Conservation (phyloP, 208 protist genomes). For the Acanthamoeba lenticulata region DNA sequence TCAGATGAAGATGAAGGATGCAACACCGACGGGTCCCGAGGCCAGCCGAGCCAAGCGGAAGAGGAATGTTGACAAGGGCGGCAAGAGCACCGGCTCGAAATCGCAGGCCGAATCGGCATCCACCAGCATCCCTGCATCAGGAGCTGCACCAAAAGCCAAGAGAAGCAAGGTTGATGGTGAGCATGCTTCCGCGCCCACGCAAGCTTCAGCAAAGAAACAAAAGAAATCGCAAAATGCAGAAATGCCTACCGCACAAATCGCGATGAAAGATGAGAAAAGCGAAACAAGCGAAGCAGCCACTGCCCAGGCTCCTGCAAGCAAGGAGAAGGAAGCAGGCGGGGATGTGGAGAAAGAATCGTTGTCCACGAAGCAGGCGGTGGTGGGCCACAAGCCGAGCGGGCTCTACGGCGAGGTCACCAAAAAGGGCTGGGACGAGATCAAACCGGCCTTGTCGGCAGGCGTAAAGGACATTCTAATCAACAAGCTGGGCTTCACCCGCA, state of each 20-base stretch:
- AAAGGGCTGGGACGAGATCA: constrained; percentile 25
- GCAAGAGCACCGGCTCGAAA: neutral
- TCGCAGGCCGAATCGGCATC: neutral
- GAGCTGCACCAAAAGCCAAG: neutral
- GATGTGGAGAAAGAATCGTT: too few relatives aligned
- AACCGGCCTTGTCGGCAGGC: constrained; percentile 11
- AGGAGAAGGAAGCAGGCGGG: neutral
- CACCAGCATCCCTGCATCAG: neutral
- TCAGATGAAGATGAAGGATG: neutral
- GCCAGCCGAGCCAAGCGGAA: neutral
- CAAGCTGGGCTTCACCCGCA: constrained; percentile 77
- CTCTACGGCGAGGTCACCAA: constrained; percentile 42
- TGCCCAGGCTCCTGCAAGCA: neutral
- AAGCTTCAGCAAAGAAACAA: too few relatives aligned
- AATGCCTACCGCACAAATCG: neutral
- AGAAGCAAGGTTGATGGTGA: too few relatives aligned
- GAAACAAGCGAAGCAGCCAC: neutral
- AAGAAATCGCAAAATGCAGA: too few relatives aligned
- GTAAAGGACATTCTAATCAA: constrained; percentile 26
- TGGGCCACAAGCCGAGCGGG: neutral
- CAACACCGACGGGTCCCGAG: too few relatives aligned
- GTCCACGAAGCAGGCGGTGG: neutral
- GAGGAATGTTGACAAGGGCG: too few relatives aligned
- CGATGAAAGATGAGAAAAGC: too few relatives aligned
- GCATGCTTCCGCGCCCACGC: too few relatives aligned